Conservation (phyloP, 202 grass and related monocot species). For the Panicum virgatum region DNA sequence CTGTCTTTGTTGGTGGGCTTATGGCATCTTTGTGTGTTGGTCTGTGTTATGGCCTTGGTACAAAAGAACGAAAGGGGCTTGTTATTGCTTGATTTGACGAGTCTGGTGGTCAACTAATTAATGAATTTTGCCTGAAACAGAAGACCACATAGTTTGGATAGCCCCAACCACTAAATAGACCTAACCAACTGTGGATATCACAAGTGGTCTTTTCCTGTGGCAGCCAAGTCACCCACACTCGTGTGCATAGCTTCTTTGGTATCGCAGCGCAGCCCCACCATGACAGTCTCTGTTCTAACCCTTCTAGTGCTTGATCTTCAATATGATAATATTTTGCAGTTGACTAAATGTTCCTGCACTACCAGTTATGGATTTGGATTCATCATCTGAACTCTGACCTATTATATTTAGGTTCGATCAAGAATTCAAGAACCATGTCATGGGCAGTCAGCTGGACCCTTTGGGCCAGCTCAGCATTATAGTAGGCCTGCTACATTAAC, state of each 20-base stretch:
- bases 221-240: neutral
- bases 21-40: neutral
- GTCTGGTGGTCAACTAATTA: neutral
- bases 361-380: neutral
- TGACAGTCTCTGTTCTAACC: neutral
- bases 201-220: neutral
- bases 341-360: neutral
- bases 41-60: neutral
- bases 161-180: neutral
- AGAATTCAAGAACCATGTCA: neutral
- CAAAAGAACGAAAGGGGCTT: neutral
- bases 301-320: neutral
- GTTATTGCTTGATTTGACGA: neutral
- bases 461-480: no score
- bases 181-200: neutral
- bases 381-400: neutral
- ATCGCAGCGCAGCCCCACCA: neutral
- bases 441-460: no score
- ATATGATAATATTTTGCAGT: neutral
- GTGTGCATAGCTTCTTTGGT: neutral
- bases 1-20: neutral
- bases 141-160: neutral
- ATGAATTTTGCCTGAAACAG: neutral
- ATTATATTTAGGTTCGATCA: neutral
- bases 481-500: no score